A percentile compares a stretch with the other conserved stretches of the same genome.
Conservation (phyloP, 306 rosid genomes). For the Prunus mume region DNA sequence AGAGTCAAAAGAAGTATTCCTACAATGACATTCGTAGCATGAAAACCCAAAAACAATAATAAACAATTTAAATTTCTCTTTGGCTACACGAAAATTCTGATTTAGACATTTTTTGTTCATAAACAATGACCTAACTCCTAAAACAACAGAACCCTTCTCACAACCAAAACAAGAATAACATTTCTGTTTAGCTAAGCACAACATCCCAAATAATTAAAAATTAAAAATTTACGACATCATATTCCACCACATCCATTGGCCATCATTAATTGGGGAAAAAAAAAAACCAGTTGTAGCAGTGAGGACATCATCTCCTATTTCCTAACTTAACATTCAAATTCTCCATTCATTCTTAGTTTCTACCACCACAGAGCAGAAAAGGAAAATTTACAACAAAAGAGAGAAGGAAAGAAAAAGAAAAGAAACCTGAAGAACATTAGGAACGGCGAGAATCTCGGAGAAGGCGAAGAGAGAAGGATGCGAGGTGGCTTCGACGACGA, state of each 20-base stretch:
- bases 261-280: too few relatives aligned
- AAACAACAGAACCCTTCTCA: background rate
- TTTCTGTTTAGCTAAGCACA: background rate
- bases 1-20: conserved; percentile 14
- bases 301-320: too few relatives aligned
- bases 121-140: background rate
- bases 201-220: too few relatives aligned
- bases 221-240: too few relatives aligned
- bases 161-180: background rate
- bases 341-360: background rate
- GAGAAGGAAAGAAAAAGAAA: background rate
- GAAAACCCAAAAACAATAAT: background rate
- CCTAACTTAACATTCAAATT: background rate
- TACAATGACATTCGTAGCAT: background rate
- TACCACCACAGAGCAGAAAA: background rate
- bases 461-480: conserved; percentile 86
- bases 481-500: conserved; percentile 71
- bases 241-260: too few relatives aligned
- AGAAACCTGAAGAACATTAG: conserved; percentile 65
- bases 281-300: too few relatives aligned
- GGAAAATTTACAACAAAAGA: background rate
- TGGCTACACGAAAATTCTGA: background rate
- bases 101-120: background rate
- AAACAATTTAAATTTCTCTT: background rate
- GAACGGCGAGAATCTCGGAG: conserved; percentile 82